phyloP scores from a whole-genome alignment of 495 filamentous ascomycete species.

The Penicillium crystallinum region DNA sequence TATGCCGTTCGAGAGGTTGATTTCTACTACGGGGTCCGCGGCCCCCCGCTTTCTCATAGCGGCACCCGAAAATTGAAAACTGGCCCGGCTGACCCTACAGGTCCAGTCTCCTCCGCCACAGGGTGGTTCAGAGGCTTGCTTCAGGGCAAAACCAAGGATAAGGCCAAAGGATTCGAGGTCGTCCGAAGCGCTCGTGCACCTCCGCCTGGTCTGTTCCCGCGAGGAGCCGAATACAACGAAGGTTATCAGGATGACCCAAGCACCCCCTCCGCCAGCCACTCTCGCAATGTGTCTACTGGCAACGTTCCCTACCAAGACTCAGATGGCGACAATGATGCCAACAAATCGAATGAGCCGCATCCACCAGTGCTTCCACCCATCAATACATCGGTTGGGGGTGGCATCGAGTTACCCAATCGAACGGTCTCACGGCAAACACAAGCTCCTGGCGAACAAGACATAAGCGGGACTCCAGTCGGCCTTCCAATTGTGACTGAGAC shows the following conservation, averaged over 20 bases:
- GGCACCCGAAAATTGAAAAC: slow-evolving; percentile 83
- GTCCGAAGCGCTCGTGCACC: slow-evolving; percentile 75
- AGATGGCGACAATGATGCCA: slow-evolving; percentile 33
- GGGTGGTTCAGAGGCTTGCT: slow-evolving; percentile 82
- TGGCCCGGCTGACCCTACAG: slow-evolving; percentile 90
- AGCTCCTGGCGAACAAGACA: slow-evolving; percentile 29
- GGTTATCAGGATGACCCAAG: slow-evolving; percentile 57
- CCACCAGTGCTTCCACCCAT: slow-evolving; percentile 57
- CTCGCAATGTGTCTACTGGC: slow-evolving; percentile 24
- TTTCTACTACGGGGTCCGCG: slow-evolving; percentile 89
- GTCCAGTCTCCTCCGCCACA: slow-evolving; percentile 78
- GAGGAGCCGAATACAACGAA: slow-evolving; percentile 44
- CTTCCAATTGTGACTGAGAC: slow-evolving; percentile 25
- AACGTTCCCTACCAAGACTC: slow-evolving; percentile 45
- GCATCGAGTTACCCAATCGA: slow-evolving; percentile 60
- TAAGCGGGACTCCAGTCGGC: slow-evolving; percentile 1
- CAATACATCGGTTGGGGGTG: slow-evolving; percentile 48
- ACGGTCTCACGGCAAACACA: slow-evolving; percentile 52
- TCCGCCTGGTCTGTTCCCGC: slow-evolving; percentile 36
- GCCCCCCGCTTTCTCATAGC: slow-evolving; percentile 77
- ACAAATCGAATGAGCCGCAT: slow-evolving; percentile 6
- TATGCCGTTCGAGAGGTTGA: slow-evolving; percentile 91
- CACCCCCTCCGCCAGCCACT: slow-evolving; percentile 18
- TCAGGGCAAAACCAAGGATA: slow-evolving; percentile 79
- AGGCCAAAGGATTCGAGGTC: slow-evolving; percentile 91